Evolutionary conservation across 164 flowering plant genomes (phyloP), one percentile per base, ranked within the genome.

Genomic region (Dillenia suffruticosa): DNA sequence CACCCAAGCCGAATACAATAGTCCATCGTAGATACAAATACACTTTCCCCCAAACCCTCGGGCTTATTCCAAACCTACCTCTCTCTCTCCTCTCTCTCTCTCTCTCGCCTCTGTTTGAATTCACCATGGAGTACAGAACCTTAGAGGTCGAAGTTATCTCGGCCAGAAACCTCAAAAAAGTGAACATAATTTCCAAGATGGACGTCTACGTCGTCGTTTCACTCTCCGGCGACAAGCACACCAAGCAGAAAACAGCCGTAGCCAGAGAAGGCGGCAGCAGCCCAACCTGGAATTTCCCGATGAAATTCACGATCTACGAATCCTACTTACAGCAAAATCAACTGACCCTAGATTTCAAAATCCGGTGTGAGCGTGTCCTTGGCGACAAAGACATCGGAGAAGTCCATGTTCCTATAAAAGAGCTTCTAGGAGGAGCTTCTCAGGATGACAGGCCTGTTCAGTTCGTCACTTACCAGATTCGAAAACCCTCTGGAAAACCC

Each of bases 301-400:
- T 81, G 70, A 76, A 65, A 40, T 82, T 89, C 76, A 55, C 70
- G 44, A 58, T 87, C 61, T 75, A 78, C 61, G 87, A 82, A 49
- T 24, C 75, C 8, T 51, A 63, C 0, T 75, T 71, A 3, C 70
- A 56, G 51, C 58, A 59, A 56, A 72, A 70, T 65, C 71, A 74
- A 49, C 71, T 69, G 16, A 68, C 64, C 16, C 79, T 84, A 44
- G 62, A 63, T 43, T 68, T 87, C 69, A 68, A 62, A 32, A 62
- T 88, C 70, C 61, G 67, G 0, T 70, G 74, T 52, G 80, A 81
- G n/a, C 75, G 84, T 7, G 22, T 53, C 9, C 62, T 85, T 19
- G 86, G 91, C 17, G 88, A 87, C 62, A 74, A 63, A 44, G 82
- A 76, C 22, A 63, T 87, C 46, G 91, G 96, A 2, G 79, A 77